A percentile compares a stretch with the other conserved stretches of the same genome.
Conservation (phyloP, 768 basidiomycete genomes). For the Chiua virens region DNA sequence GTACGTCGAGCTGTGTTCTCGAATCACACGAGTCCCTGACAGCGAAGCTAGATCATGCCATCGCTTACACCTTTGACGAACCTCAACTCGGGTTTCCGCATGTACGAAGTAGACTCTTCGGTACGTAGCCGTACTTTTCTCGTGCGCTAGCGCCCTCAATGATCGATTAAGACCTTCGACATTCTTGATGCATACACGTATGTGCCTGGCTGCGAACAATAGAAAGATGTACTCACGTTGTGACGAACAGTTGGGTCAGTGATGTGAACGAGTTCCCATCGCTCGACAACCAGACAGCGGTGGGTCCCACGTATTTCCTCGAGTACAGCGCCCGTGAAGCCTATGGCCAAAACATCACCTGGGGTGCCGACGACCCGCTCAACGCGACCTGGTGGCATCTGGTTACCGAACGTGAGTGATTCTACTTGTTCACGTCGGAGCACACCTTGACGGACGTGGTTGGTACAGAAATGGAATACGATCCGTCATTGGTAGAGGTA, state of each 20-base stretch:
- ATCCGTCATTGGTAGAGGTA: no score
- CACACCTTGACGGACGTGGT: background rate
- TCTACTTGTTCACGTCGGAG: background rate
- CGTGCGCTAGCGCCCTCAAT: background rate
- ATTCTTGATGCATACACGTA: constrained; percentile 74
- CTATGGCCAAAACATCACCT: constrained; percentile 55
- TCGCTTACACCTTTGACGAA: constrained; percentile 67
- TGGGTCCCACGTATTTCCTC: constrained; percentile 56
- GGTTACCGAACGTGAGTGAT: constrained; percentile 61
- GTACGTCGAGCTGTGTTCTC: constrained; percentile 20
- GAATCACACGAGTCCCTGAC: background rate
- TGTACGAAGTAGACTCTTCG: constrained; percentile 41
- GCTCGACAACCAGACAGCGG: constrained; percentile 53
- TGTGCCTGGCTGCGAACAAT: no score
- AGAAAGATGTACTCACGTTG: no score
- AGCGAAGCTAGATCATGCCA: constrained; percentile 36
- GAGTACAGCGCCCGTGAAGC: constrained; percentile 72
- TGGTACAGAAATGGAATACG: no score
- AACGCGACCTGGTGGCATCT: constrained; percentile 84
- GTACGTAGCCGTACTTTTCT: background rate
- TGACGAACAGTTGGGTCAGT: constrained; percentile 63
- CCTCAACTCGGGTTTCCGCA: constrained; percentile 69
- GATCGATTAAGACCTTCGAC: constrained; percentile 70
- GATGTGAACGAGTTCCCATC: constrained; percentile 56
- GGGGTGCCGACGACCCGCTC: constrained; percentile 62